These are phyloP conservation scores for Parsonsia alboflavescens DNA, from an alignment of 257 asterid species.

Conservation along the genomic window DNA sequence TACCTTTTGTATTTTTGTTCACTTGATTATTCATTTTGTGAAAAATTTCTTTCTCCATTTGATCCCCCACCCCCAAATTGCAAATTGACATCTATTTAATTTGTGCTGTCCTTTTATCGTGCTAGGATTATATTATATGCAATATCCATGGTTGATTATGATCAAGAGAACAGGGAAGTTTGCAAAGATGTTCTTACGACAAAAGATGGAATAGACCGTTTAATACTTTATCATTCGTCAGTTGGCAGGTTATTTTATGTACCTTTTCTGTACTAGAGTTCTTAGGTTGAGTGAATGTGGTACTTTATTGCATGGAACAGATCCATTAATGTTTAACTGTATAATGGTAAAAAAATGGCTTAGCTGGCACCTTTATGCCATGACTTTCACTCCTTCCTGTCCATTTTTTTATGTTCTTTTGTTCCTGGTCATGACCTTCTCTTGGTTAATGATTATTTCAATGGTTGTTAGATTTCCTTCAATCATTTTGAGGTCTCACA, in stretches of 20 bases:
- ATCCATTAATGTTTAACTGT: background rate
- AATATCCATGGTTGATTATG: constrained; percentile 67
- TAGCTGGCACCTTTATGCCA: background rate
- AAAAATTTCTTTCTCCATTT: background rate
- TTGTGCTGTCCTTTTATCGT: background rate
- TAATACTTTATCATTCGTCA: constrained; percentile 76
- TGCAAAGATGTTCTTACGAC: constrained; percentile 60
- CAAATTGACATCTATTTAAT: background rate
- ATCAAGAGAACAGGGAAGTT: constrained; percentile 49
- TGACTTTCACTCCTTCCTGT: background rate
- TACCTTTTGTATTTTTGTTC: background rate
- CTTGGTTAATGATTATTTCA: background rate
- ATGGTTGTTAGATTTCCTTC: background rate
- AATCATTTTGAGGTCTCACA: background rate
- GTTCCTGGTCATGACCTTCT: background rate
- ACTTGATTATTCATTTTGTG: background rate
- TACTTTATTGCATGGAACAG: background rate
- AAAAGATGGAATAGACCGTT: constrained; percentile 54
- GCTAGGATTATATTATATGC: constrained; percentile 79
- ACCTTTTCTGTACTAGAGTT: constrained; percentile 8
- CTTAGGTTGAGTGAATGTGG: background rate
- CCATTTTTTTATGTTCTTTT: background rate
- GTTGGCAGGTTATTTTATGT: constrained; percentile 65
- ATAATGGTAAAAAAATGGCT: background rate
- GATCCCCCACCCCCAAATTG: background rate